phyloP scores from a whole-genome alignment of 805 yeast species.

The Candida hispaniensis region DNA sequence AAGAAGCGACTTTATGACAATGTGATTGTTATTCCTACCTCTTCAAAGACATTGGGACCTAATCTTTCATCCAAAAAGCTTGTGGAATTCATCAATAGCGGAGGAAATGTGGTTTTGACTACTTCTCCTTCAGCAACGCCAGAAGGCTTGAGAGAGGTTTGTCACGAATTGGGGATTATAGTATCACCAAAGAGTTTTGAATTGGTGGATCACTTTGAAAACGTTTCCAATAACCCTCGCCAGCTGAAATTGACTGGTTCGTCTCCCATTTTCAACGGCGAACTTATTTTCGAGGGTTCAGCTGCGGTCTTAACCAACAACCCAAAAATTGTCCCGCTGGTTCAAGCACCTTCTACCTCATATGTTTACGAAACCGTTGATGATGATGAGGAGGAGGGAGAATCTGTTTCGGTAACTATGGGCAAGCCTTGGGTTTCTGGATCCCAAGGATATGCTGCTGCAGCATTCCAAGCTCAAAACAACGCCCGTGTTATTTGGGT shows the following conservation, averaged over 20 bases:
- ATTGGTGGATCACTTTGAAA: conserved; percentile 54
- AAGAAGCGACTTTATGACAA: too few species aligned
- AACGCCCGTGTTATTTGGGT: conserved; percentile 75
- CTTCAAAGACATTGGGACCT: conserved; percentile 33
- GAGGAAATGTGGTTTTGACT: conserved; percentile 67
- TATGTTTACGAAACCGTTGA: conserved; percentile 42
- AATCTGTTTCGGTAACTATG: conserved; percentile 15
- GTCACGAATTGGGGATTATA: conserved; percentile 71
- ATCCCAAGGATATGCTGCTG: conserved; percentile 62
- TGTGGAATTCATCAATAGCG: conserved; percentile 48
- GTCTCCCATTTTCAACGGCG: conserved; percentile 13
- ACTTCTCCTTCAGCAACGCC: conserved; percentile 43
- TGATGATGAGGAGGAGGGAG: conserved; percentile 35
- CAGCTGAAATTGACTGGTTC: conserved; percentile 22
- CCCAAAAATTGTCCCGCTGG: conserved; percentile 57
- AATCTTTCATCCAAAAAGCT: conserved; percentile 39
- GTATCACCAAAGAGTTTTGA: conserved; percentile 68
- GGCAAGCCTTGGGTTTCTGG: conserved; percentile 63
- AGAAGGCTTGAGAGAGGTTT: conserved; percentile 53
- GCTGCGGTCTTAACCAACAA: conserved; percentile 63
- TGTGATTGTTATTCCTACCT: conserved; percentile 25
- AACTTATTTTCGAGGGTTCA: conserved; percentile 38
- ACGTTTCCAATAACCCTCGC: conserved; percentile 24
- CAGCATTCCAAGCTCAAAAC: conserved; percentile 66
- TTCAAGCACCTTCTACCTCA: conserved; percentile 56